These are phyloP conservation scores for Trichoderma oligosporum DNA, from an alignment of 2,329 filamentous ascomycete genomes.

Conservation along the genomic window DNA sequence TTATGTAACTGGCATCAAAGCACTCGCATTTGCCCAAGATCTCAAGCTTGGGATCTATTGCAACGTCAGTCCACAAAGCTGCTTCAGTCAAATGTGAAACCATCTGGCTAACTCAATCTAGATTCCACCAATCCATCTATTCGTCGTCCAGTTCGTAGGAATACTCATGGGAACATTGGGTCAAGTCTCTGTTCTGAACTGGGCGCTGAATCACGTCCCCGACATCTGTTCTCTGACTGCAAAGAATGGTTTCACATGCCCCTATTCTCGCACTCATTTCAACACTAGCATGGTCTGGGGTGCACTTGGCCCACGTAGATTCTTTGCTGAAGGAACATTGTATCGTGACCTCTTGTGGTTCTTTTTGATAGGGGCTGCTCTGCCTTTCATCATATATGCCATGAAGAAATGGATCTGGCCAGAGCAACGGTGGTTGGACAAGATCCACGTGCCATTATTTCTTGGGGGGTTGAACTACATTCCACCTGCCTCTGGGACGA, in stretches of 20 bases:
- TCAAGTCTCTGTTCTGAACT: slow-evolving; percentile 40
- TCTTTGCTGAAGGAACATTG: slow-evolving; percentile 49
- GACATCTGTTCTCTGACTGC: slow-evolving; percentile 46
- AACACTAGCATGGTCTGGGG: slow-evolving; percentile 56
- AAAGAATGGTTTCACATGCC: slow-evolving; percentile 44
- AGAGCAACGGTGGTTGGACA: slow-evolving; percentile 26
- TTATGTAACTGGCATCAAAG: slow-evolving; percentile 42
- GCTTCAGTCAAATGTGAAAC: neutral
- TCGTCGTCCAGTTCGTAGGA: slow-evolving; percentile 42
- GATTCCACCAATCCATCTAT: slow-evolving; percentile 44
- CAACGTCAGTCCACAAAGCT: slow-evolving; percentile 24
- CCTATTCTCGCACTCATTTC: slow-evolving; percentile 41
- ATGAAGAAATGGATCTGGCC: slow-evolving; percentile 25
- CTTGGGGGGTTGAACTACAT: slow-evolving; percentile 33
- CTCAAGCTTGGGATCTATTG: slow-evolving; percentile 45
- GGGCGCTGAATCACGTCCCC: slow-evolving; percentile 43
- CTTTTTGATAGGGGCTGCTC: slow-evolving; percentile 48
- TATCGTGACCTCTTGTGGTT: slow-evolving; percentile 51
- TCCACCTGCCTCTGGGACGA: slow-evolving; percentile 32
- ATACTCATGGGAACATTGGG: slow-evolving; percentile 43
- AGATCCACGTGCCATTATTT: slow-evolving; percentile 32
- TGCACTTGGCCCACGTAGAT: slow-evolving; percentile 51
- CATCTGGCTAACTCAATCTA: slow-evolving; percentile 20
- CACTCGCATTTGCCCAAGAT: slow-evolving; percentile 41
- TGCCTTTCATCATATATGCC: slow-evolving; percentile 48